Percentiles rank a stretch among this genome's conserved stretches.
Conservation (phyloP, 495 filamentous ascomycete genomes). For the Penicillium salamii region DNA sequence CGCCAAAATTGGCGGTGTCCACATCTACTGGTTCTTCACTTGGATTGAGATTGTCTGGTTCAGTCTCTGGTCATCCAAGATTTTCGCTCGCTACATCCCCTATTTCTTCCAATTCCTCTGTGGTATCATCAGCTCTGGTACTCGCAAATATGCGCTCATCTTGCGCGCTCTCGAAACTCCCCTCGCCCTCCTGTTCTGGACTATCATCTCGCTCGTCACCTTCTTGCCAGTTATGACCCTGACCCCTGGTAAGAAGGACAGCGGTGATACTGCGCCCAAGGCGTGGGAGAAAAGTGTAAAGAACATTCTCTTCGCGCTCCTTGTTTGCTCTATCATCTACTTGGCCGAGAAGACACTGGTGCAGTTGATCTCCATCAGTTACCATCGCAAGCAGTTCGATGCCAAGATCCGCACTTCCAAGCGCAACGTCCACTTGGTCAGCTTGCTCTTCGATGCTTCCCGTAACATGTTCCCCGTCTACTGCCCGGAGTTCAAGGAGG, state of each 20-base stretch:
- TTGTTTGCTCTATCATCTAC: slow-evolving; percentile 76
- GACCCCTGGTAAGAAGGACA: slow-evolving; percentile 32
- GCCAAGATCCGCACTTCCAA: slow-evolving; percentile 85
- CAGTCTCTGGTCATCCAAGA: slow-evolving; percentile 81
- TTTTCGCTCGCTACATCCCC: slow-evolving; percentile 76
- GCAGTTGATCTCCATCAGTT: slow-evolving; percentile 90
- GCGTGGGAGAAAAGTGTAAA: slow-evolving; percentile 62
- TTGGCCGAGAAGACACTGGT: slow-evolving; percentile 80
- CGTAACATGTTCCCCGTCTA: slow-evolving; percentile 84
- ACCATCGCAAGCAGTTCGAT: slow-evolving; percentile 92
- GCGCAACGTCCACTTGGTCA: slow-evolving; percentile 72
- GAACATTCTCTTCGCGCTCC: slow-evolving; percentile 68
- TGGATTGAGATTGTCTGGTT: slow-evolving; percentile 95
- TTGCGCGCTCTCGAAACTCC: slow-evolving; percentile 78
- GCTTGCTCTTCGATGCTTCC: slow-evolving; percentile 85
- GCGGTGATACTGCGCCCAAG: slow-evolving; percentile 30
- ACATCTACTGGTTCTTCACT: slow-evolving; percentile 74
- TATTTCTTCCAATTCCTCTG: slow-evolving; percentile 79
- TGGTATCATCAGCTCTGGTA: slow-evolving; percentile 87
- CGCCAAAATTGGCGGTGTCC: slow-evolving; percentile 60
- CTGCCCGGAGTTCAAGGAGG: slow-evolving; percentile 83
- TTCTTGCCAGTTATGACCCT: slow-evolving; percentile 64
- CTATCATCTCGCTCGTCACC: slow-evolving; percentile 70
- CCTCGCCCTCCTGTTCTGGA: slow-evolving; percentile 85
- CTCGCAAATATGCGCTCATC: slow-evolving; percentile 86